Conservation (phyloP, 345 rosid species). For the Lagerstroemia speciosa region DNA sequence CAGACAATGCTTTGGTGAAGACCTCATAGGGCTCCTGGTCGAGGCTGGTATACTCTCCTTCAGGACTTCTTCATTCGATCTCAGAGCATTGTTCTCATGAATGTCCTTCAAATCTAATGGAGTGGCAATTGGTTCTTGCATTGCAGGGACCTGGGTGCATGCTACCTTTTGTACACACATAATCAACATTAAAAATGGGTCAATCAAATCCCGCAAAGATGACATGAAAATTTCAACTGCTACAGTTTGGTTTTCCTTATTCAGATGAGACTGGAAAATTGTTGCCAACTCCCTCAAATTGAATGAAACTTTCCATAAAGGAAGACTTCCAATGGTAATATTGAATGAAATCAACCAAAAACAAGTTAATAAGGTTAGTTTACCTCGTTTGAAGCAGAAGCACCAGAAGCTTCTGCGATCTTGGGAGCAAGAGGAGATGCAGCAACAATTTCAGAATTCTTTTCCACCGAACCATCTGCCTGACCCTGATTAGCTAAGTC, state of each 20-base stretch:
- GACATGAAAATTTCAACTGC: not conserved
- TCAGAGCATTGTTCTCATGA: conserved; percentile 18
- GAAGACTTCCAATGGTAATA: not conserved
- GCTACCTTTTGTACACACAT: not conserved
- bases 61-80: conserved; percentile 14
- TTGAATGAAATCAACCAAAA: not conserved
- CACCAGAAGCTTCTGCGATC: conserved; percentile 18
- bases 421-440: conserved; percentile 21
- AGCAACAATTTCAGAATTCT: conserved; percentile 25
- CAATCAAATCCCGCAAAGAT: not conserved
- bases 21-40: not conserved
- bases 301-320: not conserved
- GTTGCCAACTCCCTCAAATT: not conserved
- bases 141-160: conserved; percentile 21
- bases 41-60: conserved; percentile 12
- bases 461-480: conserved; percentile 19
- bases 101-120: conserved; percentile 33
- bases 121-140: conserved; percentile 17
- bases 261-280: not conserved
- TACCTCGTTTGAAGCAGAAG: conserved; percentile 28
- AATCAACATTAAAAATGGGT: not conserved
- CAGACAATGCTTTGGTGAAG: not conserved
- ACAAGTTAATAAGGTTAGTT: not conserved
- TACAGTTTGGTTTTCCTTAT: not conserved
- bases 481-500: conserved; percentile 23